phyloP scores from a whole-genome alignment of 2,329 filamentous ascomycete species.

The Aspergillus uvarum region DNA sequence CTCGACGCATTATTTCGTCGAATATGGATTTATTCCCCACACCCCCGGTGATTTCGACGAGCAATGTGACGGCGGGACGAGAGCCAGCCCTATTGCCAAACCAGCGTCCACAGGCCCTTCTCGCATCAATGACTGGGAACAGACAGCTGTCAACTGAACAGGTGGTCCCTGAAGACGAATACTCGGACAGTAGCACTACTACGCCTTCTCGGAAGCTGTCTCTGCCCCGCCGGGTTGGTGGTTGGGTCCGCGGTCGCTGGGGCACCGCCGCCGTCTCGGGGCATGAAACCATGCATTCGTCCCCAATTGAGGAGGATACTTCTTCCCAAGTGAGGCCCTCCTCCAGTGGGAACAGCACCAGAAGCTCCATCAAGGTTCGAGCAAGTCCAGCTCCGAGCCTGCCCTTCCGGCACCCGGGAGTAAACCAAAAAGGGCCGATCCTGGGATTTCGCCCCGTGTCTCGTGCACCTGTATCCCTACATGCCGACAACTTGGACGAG shows the following conservation, averaged over 20 bases:
- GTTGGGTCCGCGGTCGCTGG: conserved; percentile 66
- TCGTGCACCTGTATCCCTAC: conserved; percentile 57
- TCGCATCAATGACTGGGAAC: conserved; percentile 38
- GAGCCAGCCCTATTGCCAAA: conserved; percentile 23
- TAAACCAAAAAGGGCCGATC: conserved; percentile 75
- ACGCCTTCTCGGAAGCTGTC: conserved; percentile 30
- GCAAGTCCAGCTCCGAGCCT: conserved; percentile 13
- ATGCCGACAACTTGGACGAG: conserved; percentile 58
- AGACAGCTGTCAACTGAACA: conserved; percentile 22
- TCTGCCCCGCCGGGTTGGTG: conserved; percentile 58
- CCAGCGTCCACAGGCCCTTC: conserved; percentile 33
- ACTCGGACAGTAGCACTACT: conserved; percentile 19
- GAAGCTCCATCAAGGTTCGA: background rate
- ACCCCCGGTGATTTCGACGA: conserved; percentile 39
- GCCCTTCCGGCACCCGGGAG: conserved; percentile 61
- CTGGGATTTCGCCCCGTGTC: conserved; percentile 66
- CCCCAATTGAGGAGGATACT: conserved; percentile 8
- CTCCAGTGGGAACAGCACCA: conserved; percentile 45
- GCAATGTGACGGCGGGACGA: conserved; percentile 36
- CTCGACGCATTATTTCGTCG: conserved; percentile 49
- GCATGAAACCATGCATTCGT: background rate
- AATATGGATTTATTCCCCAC: conserved; percentile 43
- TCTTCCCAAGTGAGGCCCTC: conserved; percentile 54
- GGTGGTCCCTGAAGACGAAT: conserved; percentile 25
- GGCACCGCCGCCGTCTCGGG: conserved; percentile 50